Base-by-base conservation (phyloP, 2,329 filamentous ascomycete genomes). In the Pseudogymnoascus sp. region DNA sequence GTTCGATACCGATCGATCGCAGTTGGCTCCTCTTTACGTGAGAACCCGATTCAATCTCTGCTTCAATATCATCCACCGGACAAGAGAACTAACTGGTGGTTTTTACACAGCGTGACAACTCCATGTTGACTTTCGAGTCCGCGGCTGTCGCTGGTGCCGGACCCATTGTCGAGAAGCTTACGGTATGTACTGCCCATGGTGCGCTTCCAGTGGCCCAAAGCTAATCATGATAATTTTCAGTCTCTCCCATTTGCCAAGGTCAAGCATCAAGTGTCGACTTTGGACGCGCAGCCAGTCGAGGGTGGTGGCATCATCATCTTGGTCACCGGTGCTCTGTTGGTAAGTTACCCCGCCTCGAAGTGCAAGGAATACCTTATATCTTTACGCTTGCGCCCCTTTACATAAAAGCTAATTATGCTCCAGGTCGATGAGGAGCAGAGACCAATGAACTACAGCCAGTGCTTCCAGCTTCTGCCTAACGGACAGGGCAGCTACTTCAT, bases 111-210 rank as follows among this genome's bases (percentile, higher is more conserved):
- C 85, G 89, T 71, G 82, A 88, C 4, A 75, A 87, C 64, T 97
- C 94, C 57, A 96, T 96, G 89, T 82, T 97, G 76, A 97, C 93
- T 58, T 97, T 97, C 71, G 91, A 97, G 82, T 86, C 82, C 53
- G 69, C 78, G 47, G 85, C 87, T 12, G 75, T 83, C 63, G 79
- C 85, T 70, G 92, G 93, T 65, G 76, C 78, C 36, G 71, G 68
- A 22, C 73, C 73, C 33, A 97, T 99, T 69, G 77, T 87, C 60
- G 85, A 90, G 75, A 97, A 97, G 82, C 83, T 97, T 64, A 73
- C 75, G 63, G 93, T 97, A 80, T 69, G 84, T 36, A 28, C 50
- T 22, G 4, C 53, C 20, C 18, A 41, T 50, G 28, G 14, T 11
- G 25, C 14, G 18, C 15, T 22, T 30, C 28, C 18, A 15, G 38